Conservation (phyloP, 2,329 filamentous ascomycete species). For the Paraphoma sp. region DNA sequence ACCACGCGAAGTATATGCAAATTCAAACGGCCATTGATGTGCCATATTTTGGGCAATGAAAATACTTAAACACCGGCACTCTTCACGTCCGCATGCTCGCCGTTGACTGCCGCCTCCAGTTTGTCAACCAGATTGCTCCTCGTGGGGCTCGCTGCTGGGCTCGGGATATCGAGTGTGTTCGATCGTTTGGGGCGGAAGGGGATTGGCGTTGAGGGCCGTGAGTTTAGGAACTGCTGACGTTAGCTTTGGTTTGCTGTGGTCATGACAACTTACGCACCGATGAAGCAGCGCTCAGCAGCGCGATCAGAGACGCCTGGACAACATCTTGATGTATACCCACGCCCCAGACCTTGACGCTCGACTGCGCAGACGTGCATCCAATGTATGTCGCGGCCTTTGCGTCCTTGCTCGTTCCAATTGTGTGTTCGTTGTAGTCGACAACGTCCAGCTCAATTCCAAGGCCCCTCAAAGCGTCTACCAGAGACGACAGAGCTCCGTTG, state of each 20-base stretch:
- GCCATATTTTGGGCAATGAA: not conserved
- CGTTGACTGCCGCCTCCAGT: slow-evolving; percentile 39
- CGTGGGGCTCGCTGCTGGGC: slow-evolving; percentile 31
- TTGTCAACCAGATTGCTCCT: slow-evolving; percentile 31
- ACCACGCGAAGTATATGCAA: not conserved
- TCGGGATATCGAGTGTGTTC: slow-evolving; percentile 52
- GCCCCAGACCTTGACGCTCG: slow-evolving; percentile 80
- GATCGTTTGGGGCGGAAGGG: slow-evolving; percentile 65
- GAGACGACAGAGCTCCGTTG: slow-evolving; percentile 87
- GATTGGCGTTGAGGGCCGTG: slow-evolving; percentile 72
- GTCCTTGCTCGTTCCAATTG: slow-evolving; percentile 79
- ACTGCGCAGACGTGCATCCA: slow-evolving; percentile 76
- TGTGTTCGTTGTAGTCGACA: slow-evolving; percentile 94
- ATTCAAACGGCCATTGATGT: not conserved
- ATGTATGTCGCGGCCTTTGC: slow-evolving; percentile 97
- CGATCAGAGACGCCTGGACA: slow-evolving; percentile 86
- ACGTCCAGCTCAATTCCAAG: slow-evolving; percentile 90
- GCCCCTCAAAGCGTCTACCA: slow-evolving; percentile 79
- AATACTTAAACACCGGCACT: slow-evolving; percentile 20
- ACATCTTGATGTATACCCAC: slow-evolving; percentile 93
- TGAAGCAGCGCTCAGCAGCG: slow-evolving; percentile 82
- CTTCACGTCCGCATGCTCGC: slow-evolving; percentile 25
- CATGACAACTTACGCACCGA: slow-evolving; percentile 68
- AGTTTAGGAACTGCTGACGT: slow-evolving; percentile 70
- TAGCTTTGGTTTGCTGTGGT: not conserved